phyloP scores from a whole-genome alignment of 1,284 basidiomycete genomes.

The Flammula alnicola region DNA sequence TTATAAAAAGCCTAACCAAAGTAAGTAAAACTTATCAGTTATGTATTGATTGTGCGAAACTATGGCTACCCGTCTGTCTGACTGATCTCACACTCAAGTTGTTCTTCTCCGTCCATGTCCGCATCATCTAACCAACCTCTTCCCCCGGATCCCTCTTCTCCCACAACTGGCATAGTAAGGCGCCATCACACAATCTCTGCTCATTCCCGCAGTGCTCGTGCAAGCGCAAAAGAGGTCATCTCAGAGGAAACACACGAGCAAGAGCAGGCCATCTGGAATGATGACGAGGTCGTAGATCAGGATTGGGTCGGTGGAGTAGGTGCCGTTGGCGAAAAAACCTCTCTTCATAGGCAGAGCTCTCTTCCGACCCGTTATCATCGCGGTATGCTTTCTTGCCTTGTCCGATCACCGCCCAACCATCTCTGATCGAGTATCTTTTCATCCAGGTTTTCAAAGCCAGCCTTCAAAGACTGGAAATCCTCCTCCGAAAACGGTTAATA shows the following conservation, averaged over 20 bases:
- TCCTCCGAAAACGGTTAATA: conserved; percentile 78
- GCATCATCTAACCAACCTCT: conserved; percentile 35
- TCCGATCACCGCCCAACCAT: conserved; percentile 30
- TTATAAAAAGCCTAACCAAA: too few relatives aligned
- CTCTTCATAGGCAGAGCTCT: conserved; percentile 78
- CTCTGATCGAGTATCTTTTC: conserved; percentile 23
- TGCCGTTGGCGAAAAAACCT: conserved; percentile 79
- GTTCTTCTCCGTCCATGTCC: conserved; percentile 35
- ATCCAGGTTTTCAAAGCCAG: conserved; percentile 45
- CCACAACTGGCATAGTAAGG: conserved; percentile 49
- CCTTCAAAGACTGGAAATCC: conserved; percentile 59
- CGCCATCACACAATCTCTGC: conserved; percentile 84
- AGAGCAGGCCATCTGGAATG: conserved; percentile 58
- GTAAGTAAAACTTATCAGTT: too few relatives aligned
- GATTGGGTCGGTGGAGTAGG: conserved; percentile 82
- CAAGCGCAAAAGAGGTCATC: conserved; percentile 63
- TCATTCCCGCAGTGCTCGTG: conserved; percentile 66
- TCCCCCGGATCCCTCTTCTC: conserved; percentile 44
- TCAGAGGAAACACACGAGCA: conserved; percentile 71
- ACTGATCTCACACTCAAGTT: conserved; percentile 21
- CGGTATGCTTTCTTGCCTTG: conserved; percentile 45
- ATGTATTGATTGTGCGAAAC: conserved; percentile 28
- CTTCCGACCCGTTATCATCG: conserved; percentile 81
- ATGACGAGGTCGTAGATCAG: conserved; percentile 77
- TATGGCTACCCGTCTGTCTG: conserved; percentile 24